A percentile compares a stretch with the other conserved stretches of the same genome.
These are phyloP conservation scores for Endocarpon pusillum DNA, from an alignment of 495 filamentous ascomycete genomes.

Conservation along the genomic window DNA sequence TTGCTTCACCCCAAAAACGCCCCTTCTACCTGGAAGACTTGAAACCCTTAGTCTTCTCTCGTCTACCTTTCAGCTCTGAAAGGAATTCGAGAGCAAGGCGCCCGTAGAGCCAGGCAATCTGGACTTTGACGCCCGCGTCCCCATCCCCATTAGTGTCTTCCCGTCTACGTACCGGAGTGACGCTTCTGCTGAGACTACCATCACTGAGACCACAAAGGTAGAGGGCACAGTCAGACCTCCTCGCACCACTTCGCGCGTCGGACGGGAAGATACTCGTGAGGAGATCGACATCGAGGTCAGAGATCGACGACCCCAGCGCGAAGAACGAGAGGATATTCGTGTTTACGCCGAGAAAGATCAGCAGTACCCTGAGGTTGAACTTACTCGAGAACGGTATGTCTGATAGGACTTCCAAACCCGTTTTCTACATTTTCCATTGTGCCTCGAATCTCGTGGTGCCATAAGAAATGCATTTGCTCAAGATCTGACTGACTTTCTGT, in stretches of 20 bases:
- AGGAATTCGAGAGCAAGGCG: conserved; percentile 83
- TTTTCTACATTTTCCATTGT: too few relatives aligned
- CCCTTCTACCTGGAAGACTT: conserved; percentile 25
- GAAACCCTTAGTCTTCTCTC: conserved; percentile 54
- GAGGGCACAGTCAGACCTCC: conserved; percentile 62
- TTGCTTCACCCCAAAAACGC: not conserved
- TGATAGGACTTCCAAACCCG: too few relatives aligned
- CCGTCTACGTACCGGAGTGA: conserved; percentile 93
- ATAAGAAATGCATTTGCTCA: too few relatives aligned
- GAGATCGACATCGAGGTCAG: conserved; percentile 61
- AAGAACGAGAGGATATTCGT: conserved; percentile 32
- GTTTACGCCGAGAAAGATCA: conserved; percentile 33
- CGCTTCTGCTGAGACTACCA: conserved; percentile 64
- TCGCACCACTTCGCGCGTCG: conserved; percentile 48
- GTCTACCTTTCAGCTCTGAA: conserved; percentile 89
- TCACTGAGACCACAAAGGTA: conserved; percentile 66
- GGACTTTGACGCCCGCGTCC: conserved; percentile 99
- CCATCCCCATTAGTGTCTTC: conserved; percentile 99
- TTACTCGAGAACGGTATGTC: conserved; percentile 39
- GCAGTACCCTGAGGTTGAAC: conserved; percentile 20
- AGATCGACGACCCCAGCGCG: conserved; percentile 47
- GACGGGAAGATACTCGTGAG: conserved; percentile 86
- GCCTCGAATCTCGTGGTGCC: too few relatives aligned
- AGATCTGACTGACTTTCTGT: too few relatives aligned
- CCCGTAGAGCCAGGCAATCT: conserved; percentile 75